phyloP scores from a whole-genome alignment of 805 yeast genomes.

The Yarrowia deformans region DNA sequence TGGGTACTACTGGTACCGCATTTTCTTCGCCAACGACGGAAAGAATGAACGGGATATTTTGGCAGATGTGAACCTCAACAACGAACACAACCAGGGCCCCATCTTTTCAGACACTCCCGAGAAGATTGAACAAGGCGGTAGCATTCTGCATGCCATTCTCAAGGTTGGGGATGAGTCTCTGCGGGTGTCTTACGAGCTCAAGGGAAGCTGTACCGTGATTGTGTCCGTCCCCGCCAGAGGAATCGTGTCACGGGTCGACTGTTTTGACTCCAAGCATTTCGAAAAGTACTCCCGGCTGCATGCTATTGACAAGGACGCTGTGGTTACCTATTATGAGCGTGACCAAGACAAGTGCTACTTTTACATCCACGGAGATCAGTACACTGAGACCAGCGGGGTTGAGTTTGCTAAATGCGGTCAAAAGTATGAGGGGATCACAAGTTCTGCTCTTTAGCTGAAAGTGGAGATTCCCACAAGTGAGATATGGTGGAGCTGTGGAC shows the following conservation, averaged over 20 bases:
- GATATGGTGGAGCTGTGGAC: no score
- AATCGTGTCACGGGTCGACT: conserved; percentile 15
- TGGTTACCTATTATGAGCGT: conserved; percentile 13
- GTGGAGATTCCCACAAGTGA: no score
- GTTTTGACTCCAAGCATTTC: conserved; percentile 19
- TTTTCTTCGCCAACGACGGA: conserved; percentile 7
- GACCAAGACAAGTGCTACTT: conserved; percentile 15
- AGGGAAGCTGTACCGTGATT: conserved; percentile 18
- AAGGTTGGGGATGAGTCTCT: conserved; percentile 9
- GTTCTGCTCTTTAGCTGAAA: neutral
- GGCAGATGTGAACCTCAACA: conserved; percentile 15
- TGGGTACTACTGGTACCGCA: conserved; percentile 27
- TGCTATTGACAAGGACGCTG: conserved; percentile 6
- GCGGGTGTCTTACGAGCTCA: conserved; percentile 14
- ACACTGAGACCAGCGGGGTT: conserved; percentile 23
- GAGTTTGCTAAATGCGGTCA: conserved; percentile 26
- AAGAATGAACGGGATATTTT: conserved; percentile 18
- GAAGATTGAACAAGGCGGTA: conserved; percentile 15
- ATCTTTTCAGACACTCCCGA: conserved; percentile 18
- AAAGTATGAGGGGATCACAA: conserved; percentile 23
- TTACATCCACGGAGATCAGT: conserved; percentile 17
- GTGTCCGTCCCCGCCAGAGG: neutral
- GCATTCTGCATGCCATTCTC: conserved; percentile 12
- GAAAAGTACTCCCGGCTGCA: conserved; percentile 18
- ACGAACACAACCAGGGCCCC: neutral